Base-by-base conservation (phyloP, 2,329 filamentous ascomycete species). In the Aspergillus neoniger region DNA sequence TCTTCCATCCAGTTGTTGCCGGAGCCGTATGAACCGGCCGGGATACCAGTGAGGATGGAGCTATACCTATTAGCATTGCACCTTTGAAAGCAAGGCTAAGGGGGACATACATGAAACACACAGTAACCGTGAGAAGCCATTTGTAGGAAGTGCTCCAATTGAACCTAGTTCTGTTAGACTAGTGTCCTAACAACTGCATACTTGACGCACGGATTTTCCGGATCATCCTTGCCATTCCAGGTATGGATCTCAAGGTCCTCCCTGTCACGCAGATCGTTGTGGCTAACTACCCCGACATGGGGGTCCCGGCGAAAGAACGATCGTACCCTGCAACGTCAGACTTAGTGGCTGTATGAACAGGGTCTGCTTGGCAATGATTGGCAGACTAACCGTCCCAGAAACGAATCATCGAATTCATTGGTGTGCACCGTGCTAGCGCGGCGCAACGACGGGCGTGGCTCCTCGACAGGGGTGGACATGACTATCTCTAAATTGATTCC, bases 61-160 rank as follows among this genome's bases (percentile, higher is more conserved):
- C 73, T 74, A 12, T 23, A 6, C 9, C 14, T 6, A 12, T 38
- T 10, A 15, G 6, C 2, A 15, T 17, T 23, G 50, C 52, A 55
- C 48, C 14, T n/a, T 32, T 21, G 9, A 21, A 6, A 17, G 15
- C 21, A 19, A 10, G 25, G 10, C 28, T 30, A 21, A 19, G 5
- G 7, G 23, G 3, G 3, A n/a, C 64, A 8, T 62, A 75, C 72
- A 81, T 79, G 63, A 78, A 77, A 51, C 78, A 80, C 4, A 78
- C 71, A 4, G 79, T 74, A 8, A 80, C 59, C 1, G 78, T 79
- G 25, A 78, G 66, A 15, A 72, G 65, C 76, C 78, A 80, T 72
- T 80, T 80, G 51, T 78, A 79, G 1, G 63, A 61, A 0, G 58
- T 61, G 19, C 71, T 68, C 76, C 77, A 81, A 60, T 81, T 80